Evolutionary conservation across 2,329 filamentous ascomycete genomes (phyloP), one percentile per base, ranked within the genome.

Genomic region (Colletotrichum viniferum): DNA sequence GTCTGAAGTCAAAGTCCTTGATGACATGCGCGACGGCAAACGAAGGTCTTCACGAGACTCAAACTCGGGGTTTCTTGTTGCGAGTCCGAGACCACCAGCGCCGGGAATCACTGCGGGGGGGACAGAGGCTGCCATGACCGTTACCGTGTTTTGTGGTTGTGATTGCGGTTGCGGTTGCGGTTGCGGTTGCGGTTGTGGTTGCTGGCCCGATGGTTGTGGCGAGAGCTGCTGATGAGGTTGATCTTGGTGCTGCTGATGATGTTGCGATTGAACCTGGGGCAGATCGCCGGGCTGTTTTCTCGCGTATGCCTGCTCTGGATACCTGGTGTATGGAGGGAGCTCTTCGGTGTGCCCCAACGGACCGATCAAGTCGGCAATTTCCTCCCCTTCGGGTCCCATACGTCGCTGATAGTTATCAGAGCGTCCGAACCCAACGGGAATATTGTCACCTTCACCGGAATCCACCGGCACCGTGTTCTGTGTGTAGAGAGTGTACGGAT

Each of bases 291-390:
- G 26, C 12, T 73, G 73, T 80, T 90, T 95, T 87, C 83, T 90
- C 81, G 81, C 90, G 84, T 85, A 93, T 1, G 87, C 87, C 72
- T 95, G 94, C 68, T 97, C 94, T 4, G 96, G 95, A 83, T 97
- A 98, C 82, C 95, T 90, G 16, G 95, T 95, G 82, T 98, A 98
- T 1, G 96, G 96, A 14, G 96, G 96, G 21, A 98, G 87, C 83
- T 98, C 95, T 84, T 98, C 96, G 2, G 94, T 93, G 81, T 98
- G 96, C 2, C 96, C 96, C 80, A 98, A 92, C 1, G 94, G 94
- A 2, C 96, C 96, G 67, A 98, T 93, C 69, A 98, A 91, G 82
- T 96, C 96, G 62, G 94, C 95, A n/a, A 91, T 87, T 79, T 98
- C 96, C 84, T 98, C 95, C 68, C 95, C 95, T 72, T 96, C 94